Conservation (phyloP, 148 eudicot species). For the Diospyros lotus region DNA sequence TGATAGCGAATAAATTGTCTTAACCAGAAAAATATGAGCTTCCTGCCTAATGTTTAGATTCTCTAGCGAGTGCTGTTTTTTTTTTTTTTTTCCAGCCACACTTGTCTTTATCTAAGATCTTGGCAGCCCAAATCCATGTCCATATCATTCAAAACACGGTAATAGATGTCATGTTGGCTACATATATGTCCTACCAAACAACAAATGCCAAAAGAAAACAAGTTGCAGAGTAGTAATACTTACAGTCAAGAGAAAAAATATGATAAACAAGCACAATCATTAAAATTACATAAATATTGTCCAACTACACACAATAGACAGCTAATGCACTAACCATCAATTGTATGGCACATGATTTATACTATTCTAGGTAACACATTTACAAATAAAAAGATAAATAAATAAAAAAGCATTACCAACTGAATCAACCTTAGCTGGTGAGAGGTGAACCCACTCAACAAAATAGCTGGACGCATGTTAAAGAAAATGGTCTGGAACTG, state of each 20-base stretch:
- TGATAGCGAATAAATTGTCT: no score
- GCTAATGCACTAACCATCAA: background rate
- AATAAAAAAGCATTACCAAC: constrained; percentile 51
- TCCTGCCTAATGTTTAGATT: no score
- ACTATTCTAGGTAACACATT: background rate
- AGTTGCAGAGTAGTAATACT: background rate
- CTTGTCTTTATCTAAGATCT: no score
- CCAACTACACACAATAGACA: background rate
- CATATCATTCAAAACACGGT: background rate
- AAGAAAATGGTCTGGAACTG: constrained; percentile 69
- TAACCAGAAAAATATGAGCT: no score
- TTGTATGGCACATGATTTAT: background rate
- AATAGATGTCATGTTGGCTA: background rate
- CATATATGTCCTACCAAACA: background rate
- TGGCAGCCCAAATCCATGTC: background rate
- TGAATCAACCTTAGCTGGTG: constrained; percentile 81
- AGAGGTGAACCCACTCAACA: constrained; percentile 67
- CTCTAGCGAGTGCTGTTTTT: no score
- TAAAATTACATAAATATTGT: background rate
- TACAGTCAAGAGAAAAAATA: background rate
- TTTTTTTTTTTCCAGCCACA: no score
- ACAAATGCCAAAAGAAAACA: background rate
- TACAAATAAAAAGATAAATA: background rate
- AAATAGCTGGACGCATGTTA: constrained; percentile 73
- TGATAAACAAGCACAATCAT: background rate